These are phyloP conservation scores for Diplodia corticola DNA, from an alignment of 2,329 filamentous ascomycete genomes.

Conservation along the genomic window DNA sequence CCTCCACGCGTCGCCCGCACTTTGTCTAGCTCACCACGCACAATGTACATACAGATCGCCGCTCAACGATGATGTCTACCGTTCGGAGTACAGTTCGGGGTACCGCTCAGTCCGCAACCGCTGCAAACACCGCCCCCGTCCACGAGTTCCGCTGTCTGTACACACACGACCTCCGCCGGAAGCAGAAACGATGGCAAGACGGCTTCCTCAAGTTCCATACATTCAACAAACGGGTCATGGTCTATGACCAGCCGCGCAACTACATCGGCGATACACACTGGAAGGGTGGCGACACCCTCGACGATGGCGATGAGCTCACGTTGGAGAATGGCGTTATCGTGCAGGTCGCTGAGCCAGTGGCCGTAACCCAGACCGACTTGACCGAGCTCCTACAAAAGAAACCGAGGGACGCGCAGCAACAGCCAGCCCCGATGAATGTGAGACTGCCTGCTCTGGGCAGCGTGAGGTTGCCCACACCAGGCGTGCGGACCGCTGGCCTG, in stretches of 20 bases:
- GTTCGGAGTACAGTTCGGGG: constrained; percentile 29
- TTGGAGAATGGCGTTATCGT: constrained; percentile 77
- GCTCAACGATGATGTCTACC: constrained; percentile 31
- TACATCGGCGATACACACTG: constrained; percentile 85
- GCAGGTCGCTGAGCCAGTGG: constrained; percentile 75
- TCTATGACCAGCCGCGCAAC: constrained; percentile 78
- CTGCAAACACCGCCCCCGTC: constrained; percentile 69
- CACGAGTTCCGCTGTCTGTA: constrained; percentile 84
- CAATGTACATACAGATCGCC: background rate
- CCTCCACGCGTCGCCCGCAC: constrained; percentile 25
- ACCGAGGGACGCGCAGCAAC: constrained; percentile 43
- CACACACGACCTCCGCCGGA: constrained; percentile 79
- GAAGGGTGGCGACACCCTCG: constrained; percentile 66
- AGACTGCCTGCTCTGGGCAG: constrained; percentile 44
- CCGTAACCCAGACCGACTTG: constrained; percentile 73
- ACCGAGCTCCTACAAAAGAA: constrained; percentile 72
- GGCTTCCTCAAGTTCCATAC: constrained; percentile 83
- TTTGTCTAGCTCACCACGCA: background rate
- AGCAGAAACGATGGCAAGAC: constrained; percentile 94
- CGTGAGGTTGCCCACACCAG: constrained; percentile 45
- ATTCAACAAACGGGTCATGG: constrained; percentile 89
- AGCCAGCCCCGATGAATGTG: constrained; percentile 4
- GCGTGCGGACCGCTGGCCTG: constrained; percentile 1
- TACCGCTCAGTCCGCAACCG: constrained; percentile 41
- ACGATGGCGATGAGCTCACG: constrained; percentile 78